Percentiles rank a stretch among this genome's conserved stretches.
Conservation (phyloP, 2,329 filamentous ascomycete genomes). For the Penicillium sp. region DNA sequence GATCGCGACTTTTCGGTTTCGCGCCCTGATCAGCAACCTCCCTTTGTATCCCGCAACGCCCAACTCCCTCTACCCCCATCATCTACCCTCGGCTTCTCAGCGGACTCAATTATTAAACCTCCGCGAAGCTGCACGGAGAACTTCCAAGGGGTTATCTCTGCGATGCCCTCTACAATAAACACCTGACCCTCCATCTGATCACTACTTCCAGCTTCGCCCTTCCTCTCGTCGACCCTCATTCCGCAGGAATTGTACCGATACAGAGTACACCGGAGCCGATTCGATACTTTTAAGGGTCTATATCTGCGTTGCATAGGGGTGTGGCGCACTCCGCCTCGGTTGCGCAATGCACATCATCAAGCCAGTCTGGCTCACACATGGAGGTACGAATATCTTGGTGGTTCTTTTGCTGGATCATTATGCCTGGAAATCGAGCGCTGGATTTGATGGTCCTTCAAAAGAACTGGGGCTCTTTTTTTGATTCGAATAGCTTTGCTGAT, state of each 20-base stretch:
- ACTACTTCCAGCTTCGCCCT: not conserved
- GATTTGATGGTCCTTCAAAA: not conserved
- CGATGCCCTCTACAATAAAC: slow-evolving; percentile 29
- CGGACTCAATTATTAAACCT: not conserved
- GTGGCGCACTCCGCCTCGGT: slow-evolving; percentile 7
- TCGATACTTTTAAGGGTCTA: not conserved
- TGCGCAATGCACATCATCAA: slow-evolving; percentile 79
- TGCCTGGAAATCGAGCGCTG: not conserved
- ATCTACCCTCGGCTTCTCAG: not conserved
- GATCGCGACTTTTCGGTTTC: slow-evolving; percentile 39
- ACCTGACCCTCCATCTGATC: slow-evolving; percentile 10
- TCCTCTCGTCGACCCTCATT: not conserved
- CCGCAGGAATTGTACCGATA: not conserved
- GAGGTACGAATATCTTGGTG: slow-evolving; percentile 55
- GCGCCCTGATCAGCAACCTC: slow-evolving; percentile 19
- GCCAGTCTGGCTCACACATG: slow-evolving; percentile 93
- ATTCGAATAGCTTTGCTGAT: not conserved
- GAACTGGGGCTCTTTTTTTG: not conserved
- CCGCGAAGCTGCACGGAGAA: not conserved
- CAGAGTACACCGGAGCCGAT: not conserved
- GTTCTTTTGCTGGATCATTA: not conserved
- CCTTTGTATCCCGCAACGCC: slow-evolving; percentile 15
- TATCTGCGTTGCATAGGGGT: not conserved
- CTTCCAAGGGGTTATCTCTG: slow-evolving; percentile 17
- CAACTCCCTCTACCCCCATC: slow-evolving; percentile 4